phyloP scores from a whole-genome alignment of 768 basidiomycete species.

The Lanmaoa pseudosensibilis region DNA sequence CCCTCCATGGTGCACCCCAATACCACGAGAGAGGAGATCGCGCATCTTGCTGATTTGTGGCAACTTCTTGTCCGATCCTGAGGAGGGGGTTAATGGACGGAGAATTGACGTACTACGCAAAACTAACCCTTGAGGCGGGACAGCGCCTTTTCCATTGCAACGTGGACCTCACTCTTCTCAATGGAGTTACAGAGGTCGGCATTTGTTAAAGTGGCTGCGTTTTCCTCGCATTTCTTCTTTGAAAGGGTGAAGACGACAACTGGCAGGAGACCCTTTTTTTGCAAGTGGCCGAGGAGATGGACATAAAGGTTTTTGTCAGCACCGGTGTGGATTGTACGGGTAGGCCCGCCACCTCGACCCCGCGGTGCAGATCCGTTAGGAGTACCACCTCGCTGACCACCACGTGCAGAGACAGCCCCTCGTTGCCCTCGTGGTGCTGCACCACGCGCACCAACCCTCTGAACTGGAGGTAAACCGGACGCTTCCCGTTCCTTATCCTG shows the following conservation, averaged over 20 bases:
- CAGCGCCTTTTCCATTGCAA: slow-evolving; percentile 89
- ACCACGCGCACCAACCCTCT: slow-evolving; percentile 80
- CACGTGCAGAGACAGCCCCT: slow-evolving; percentile 50
- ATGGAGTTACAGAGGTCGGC: slow-evolving; percentile 82
- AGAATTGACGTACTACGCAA: neutral
- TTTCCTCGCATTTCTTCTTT: slow-evolving; percentile 96
- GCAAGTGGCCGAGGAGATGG: slow-evolving; percentile 81
- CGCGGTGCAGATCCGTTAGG: slow-evolving; percentile 35
- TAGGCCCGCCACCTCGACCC: slow-evolving; percentile 47
- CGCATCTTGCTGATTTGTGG: slow-evolving; percentile 93
- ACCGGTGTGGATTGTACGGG: slow-evolving; percentile 61
- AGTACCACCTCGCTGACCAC: slow-evolving; percentile 52
- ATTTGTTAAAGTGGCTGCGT: slow-evolving; percentile 86
- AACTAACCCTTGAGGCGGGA: slow-evolving; percentile 81
- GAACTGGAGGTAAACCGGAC: slow-evolving; percentile 84
- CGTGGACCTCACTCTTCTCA: slow-evolving; percentile 97
- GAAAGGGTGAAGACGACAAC: slow-evolving; percentile 97
- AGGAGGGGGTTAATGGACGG: slow-evolving; percentile 3
- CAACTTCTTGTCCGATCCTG: slow-evolving; percentile 87
- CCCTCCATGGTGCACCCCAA: slow-evolving; percentile 97
- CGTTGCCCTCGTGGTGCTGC: slow-evolving; percentile 51
- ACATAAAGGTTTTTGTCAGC: slow-evolving; percentile 92
- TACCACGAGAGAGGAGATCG: slow-evolving; percentile 86
- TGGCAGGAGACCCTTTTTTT: slow-evolving; percentile 84
- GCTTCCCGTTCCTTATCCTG: slow-evolving; percentile 99